phyloP scores from a whole-genome alignment of 331 rosid genomes.

The Cucumis variabilis region DNA sequence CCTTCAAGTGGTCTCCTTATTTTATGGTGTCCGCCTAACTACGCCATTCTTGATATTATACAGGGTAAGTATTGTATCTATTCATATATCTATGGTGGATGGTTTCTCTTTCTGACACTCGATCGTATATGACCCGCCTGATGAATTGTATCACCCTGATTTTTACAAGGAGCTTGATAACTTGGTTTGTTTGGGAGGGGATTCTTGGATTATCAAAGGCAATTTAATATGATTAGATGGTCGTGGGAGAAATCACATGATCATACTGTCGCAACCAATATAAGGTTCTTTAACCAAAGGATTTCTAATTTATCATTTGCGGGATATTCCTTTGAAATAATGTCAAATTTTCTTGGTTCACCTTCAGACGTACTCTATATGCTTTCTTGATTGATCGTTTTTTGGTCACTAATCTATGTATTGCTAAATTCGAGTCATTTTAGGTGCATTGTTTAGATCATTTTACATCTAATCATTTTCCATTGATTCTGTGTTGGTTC shows the following conservation, averaged over 20 bases:
- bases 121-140: not conserved
- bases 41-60: fast-evolving
- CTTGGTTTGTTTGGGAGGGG: not conserved
- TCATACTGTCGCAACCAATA: not conserved
- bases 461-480: not conserved
- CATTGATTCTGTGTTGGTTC: too few relatives aligned
- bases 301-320: too few relatives aligned
- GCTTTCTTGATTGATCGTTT: not conserved
- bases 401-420: too few relatives aligned
- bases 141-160: not conserved
- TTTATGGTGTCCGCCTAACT: not conserved
- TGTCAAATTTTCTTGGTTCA: not conserved
- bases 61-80: not conserved
- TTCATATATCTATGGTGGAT: not conserved
- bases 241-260: not conserved
- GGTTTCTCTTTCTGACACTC: too few relatives aligned
- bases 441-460: not conserved
- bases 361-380: too few relatives aligned
- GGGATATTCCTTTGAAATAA: not conserved
- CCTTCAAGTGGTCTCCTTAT: not conserved
- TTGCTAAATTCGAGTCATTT: not conserved
- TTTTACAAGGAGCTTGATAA: not conserved
- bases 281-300: too few relatives aligned
- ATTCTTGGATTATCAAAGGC: not conserved
- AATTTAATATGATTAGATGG: not conserved